Evolutionary conservation across 306 rosid species (phyloP), one percentile per base, ranked within the genome.

Genomic region (Sphenostylis stenocarpa): DNA sequence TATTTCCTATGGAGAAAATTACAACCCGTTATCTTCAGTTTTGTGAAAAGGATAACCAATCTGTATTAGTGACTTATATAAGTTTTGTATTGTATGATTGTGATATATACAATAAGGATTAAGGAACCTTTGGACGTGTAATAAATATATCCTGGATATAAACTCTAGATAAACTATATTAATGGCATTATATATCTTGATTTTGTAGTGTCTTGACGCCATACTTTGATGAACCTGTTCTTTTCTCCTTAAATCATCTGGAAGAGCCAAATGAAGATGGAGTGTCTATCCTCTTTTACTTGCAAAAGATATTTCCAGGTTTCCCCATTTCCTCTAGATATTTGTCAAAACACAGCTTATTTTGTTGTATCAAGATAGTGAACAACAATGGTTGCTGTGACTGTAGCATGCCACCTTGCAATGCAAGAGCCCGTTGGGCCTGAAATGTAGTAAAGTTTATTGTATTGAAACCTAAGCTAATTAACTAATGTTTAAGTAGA

Each of bases 251-350:
- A 4, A 80, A 89, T 1, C 89, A 80, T 69, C 73, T 95, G 57
- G 89, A 88, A 75, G 39, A 69, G 85, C 82, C 29, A 77, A 92
- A 92, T 57, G 97, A 95, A 84, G 98, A 95, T 86, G 97, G 97
- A 52, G 97, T 95, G 67, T 95, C 98, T 60, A 90, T 92, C 70
- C 97, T 95, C 60, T 95, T 89, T 82, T 95, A 92, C 85, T 86
- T 95, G 89, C 97, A 92, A 84, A 95, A 95, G 86, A 95, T 95
- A 67, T 95, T 82, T 87, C 98, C 98, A 83, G 98, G 98, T 95
- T 73, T 53, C 53, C 41, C 36, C 57, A 26, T 71, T 77, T 79
- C 49, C 80, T n/a, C 68, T 75, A 16, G 72, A 76, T 61, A 43
- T 77, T 31, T 73, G 47, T 76, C 44, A 38, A 63, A 34, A 43